Evolutionary conservation across 2,329 filamentous ascomycete genomes (phyloP).

Genomic region (Cladophialophora exuberans): DNA sequence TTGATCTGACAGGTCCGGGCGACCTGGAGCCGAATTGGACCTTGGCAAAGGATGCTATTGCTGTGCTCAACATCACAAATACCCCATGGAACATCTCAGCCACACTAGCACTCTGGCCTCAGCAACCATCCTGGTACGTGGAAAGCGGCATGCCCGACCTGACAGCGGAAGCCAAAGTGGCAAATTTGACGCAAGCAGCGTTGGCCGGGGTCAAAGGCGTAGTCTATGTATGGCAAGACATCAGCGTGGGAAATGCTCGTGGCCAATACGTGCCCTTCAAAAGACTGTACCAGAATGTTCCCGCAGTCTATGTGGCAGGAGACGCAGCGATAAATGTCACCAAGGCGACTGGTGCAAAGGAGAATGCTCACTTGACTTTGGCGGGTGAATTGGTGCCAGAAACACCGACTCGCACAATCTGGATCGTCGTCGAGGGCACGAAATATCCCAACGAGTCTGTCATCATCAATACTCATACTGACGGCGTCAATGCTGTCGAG

Average conservation of each 20-base stretch:
- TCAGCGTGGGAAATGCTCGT: not conserved
- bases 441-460: slow-evolving; percentile 11
- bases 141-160: not conserved
- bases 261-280: slow-evolving; percentile 14
- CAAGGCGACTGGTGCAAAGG: not conserved
- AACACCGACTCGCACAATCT: slow-evolving; percentile 7
- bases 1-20: not conserved
- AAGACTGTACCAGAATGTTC: slow-evolving; percentile 9
- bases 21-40: not conserved
- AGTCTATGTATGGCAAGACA: slow-evolving; percentile 12
- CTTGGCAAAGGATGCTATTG: not conserved
- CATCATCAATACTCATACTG: slow-evolving; percentile 18
- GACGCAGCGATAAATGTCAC: not conserved
- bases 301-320: slow-evolving; percentile 6
- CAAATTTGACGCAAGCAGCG: slow-evolving; percentile 10
- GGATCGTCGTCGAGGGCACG: slow-evolving; percentile 5
- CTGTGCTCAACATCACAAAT: slow-evolving; percentile 18
- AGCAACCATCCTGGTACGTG: slow-evolving; percentile 4
- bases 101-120: slow-evolving; percentile 4
- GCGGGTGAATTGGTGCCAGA: slow-evolving; percentile 8
- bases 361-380: slow-evolving; percentile 5
- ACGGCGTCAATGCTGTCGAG: slow-evolving; percentile 14
- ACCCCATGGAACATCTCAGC: not conserved
- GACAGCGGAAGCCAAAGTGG: slow-evolving; percentile 4
- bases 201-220: slow-evolving; percentile 10